phyloP scores from a whole-genome alignment of 306 rosid species.

The Erythrophleum fordii region DNA sequence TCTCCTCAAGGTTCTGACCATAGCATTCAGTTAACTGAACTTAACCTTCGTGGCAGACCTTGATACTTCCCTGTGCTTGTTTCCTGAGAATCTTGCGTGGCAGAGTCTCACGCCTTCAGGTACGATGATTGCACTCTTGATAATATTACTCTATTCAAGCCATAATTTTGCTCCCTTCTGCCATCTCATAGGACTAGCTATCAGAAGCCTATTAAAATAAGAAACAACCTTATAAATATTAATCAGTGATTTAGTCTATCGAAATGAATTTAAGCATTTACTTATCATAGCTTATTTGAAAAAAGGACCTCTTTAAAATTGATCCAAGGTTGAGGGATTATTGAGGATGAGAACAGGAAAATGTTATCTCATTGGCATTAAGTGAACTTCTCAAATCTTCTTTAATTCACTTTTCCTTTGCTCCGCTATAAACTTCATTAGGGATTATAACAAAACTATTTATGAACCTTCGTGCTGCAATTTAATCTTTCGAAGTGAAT shows the following conservation, averaged over 20 bases:
- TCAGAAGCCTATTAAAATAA: neutral
- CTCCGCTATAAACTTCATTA: no score
- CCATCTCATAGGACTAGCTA: neutral
- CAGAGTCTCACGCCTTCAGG: constrained; percentile 70
- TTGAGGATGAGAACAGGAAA: no score
- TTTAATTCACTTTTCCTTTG: no score
- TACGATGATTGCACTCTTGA: constrained; percentile 33
- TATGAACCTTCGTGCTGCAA: no score
- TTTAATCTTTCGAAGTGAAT: no score
- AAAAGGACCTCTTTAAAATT: no score
- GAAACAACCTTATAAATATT: neutral
- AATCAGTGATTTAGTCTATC: neutral
- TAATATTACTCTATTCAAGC: neutral
- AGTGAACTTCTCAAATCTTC: no score
- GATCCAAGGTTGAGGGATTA: no score
- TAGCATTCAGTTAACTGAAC: constrained; percentile 15
- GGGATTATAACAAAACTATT: no score
- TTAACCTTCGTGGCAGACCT: constrained; percentile 60
- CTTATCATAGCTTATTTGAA: no score
- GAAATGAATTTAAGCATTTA: neutral
- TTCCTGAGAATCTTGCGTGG: constrained; percentile 76
- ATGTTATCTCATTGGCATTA: no score
- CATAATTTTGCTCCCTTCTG: neutral
- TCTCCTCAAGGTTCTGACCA: constrained; percentile 8
- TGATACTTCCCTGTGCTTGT: constrained; percentile 94